Evolutionary conservation across 495 filamentous ascomycete species (phyloP).

Genomic region (Bacidia gigantensis): DNA sequence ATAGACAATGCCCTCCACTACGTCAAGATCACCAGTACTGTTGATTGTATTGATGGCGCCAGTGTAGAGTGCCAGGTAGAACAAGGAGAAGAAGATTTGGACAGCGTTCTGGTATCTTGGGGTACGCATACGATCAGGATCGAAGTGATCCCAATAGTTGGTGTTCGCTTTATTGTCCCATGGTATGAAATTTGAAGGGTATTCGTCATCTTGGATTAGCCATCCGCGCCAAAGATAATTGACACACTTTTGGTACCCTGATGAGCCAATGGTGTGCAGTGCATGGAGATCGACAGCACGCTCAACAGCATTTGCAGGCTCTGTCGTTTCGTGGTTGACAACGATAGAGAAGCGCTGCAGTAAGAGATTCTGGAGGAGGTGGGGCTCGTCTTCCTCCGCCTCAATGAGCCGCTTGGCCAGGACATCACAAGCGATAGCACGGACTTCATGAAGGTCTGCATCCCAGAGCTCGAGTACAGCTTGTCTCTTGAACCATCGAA

Average conservation of each 20-base stretch:
- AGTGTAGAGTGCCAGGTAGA: constrained; percentile 78
- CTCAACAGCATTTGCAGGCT: constrained; percentile 76
- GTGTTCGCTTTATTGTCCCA: constrained; percentile 66
- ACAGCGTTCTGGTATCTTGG: constrained; percentile 84
- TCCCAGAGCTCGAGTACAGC: constrained; percentile 78
- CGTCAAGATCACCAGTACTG: constrained; percentile 60
- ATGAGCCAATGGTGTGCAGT: constrained; percentile 69
- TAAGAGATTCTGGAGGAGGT: constrained; percentile 67
- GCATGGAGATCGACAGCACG: constrained; percentile 87
- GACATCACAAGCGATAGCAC: constrained; percentile 79
- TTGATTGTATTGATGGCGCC: constrained; percentile 88
- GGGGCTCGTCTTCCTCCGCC: constrained; percentile 56
- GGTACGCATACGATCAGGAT: constrained; percentile 85
- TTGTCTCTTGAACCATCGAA: constrained; percentile 83
- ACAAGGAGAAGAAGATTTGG: constrained; percentile 69
- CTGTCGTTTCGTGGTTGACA: constrained; percentile 51
- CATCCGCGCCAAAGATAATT: constrained; percentile 86
- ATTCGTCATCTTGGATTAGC: constrained; percentile 86
- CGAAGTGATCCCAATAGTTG: constrained; percentile 64
- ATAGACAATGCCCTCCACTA: constrained; percentile 76
- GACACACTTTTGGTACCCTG: constrained; percentile 93
- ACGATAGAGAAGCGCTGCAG: constrained; percentile 84
- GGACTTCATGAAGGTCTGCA: constrained; percentile 62
- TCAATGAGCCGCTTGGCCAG: constrained; percentile 95
- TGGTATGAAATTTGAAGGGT: constrained; percentile 71